phyloP scores from a whole-genome alignment of 371 early-diverging fungal species.

The Cokeromyces recurvatus region DNA sequence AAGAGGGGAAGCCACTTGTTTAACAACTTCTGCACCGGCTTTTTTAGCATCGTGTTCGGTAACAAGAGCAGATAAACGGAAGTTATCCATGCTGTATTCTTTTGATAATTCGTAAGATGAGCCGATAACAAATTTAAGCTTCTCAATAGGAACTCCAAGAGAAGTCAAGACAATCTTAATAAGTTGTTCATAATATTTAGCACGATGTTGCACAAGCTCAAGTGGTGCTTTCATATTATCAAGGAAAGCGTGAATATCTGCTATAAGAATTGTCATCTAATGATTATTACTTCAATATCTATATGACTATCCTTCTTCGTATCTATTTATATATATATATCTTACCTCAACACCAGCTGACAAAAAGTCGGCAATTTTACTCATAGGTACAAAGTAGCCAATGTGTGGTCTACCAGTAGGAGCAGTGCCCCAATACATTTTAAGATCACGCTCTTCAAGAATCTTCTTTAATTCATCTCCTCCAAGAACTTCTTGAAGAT shows the following conservation, averaged over 20 bases:
- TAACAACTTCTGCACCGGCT: constrained; percentile 99
- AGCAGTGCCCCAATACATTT: constrained; percentile 99
- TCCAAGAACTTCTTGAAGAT: constrained; percentile 97
- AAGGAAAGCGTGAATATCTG: constrained; percentile 98
- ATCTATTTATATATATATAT: too few relatives aligned
- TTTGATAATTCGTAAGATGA: constrained; percentile 84
- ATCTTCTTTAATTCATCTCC: constrained; percentile 84
- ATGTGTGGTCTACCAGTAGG: constrained; percentile 98
- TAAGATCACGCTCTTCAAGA: constrained; percentile 86
- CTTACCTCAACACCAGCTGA: constrained; percentile 75
- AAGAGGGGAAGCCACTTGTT: constrained; percentile 95
- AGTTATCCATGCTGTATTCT: constrained; percentile 95
- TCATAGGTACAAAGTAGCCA: constrained; percentile 98
- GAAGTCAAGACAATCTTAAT: constrained; percentile 91
- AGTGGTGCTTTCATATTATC: constrained; percentile 99
- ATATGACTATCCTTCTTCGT: too few relatives aligned
- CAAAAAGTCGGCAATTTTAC: constrained; percentile 98
- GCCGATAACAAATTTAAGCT: constrained; percentile 93
- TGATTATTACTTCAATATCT: not conserved
- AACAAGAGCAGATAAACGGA: constrained; percentile 84
- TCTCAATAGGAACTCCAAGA: constrained; percentile 90
- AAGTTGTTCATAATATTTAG: constrained; percentile 92
- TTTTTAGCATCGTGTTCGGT: constrained; percentile 97
- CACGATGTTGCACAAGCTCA: constrained; percentile 87
- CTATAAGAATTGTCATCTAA: constrained; percentile 92